These are phyloP conservation scores for Spencermartinsiella ligniputridi DNA, from an alignment of 1,139 yeast species.

Conservation along the genomic window DNA sequence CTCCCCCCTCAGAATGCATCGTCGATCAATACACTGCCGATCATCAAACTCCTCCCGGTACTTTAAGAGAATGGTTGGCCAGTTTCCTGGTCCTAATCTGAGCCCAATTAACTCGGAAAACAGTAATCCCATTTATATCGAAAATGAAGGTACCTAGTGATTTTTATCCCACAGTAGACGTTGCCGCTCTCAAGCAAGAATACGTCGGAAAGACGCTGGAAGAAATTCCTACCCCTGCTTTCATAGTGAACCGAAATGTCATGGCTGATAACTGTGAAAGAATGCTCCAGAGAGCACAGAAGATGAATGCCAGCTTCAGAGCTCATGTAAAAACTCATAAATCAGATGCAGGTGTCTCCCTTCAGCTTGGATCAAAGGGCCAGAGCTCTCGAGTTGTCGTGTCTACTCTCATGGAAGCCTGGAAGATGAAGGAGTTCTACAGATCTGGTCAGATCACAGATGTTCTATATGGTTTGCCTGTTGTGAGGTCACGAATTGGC, in stretches of 20 bases:
- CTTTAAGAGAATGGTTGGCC: too few relatives aligned
- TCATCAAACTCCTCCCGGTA: too few relatives aligned
- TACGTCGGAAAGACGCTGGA: slow-evolving; percentile 30
- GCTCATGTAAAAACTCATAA: slow-evolving; percentile 80
- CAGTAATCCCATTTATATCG: too few relatives aligned
- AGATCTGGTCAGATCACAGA: slow-evolving; percentile 49
- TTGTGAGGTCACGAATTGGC: slow-evolving; percentile 44
- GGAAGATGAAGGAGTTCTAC: slow-evolving; percentile 46
- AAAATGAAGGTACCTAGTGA: slow-evolving; percentile 8
- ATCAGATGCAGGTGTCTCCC: slow-evolving; percentile 43
- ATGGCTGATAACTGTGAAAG: slow-evolving; percentile 23
- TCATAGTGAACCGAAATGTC: slow-evolving; percentile 30
- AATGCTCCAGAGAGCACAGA: slow-evolving; percentile 38
- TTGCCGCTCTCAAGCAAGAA: slow-evolving; percentile 21
- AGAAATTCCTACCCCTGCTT: slow-evolving; percentile 38
- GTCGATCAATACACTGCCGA: too few relatives aligned
- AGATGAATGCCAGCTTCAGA: slow-evolving; percentile 51
- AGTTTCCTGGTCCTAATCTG: too few relatives aligned
- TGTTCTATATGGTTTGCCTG: slow-evolving; percentile 67
- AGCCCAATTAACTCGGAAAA: background rate
- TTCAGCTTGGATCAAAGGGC: slow-evolving; percentile 39
- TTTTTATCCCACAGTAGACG: slow-evolving; percentile 21
- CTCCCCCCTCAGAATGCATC: too few relatives aligned
- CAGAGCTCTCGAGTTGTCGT: slow-evolving; percentile 51
- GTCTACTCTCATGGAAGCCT: slow-evolving; percentile 66